These are phyloP conservation scores for Pezicula carpinea DNA, from an alignment of 2,329 filamentous ascomycete genomes.

Conservation along the genomic window DNA sequence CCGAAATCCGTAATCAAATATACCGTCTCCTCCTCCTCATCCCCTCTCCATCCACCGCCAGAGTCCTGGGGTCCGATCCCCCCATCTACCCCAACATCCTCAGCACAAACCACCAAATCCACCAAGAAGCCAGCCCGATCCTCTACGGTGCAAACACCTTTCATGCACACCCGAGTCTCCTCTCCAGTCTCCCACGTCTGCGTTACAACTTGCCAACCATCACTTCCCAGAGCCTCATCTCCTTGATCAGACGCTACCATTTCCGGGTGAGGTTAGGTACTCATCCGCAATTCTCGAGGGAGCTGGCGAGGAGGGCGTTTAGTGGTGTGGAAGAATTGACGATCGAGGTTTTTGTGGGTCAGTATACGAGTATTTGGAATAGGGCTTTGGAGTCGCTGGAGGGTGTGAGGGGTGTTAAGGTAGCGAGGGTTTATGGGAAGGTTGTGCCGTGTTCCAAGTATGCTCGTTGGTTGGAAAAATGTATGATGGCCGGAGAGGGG, in stretches of 20 bases:
- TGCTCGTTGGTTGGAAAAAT: conserved; percentile 21
- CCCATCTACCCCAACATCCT: conserved; percentile 29
- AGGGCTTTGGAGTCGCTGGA: conserved; percentile 38
- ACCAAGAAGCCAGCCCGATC: conserved; percentile 29
- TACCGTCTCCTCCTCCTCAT: conserved; percentile 30
- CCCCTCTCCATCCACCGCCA: conserved; percentile 13
- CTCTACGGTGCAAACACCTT: conserved; percentile 46
- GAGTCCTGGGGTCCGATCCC: conserved; percentile 12
- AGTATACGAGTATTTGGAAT: conserved; percentile 37
- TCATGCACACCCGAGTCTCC: conserved; percentile 41
- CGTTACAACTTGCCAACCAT: conserved; percentile 31
- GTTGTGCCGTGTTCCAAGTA: conserved; percentile 22
- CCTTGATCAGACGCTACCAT: conserved; percentile 38
- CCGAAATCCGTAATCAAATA: conserved; percentile 58
- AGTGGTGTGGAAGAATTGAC: conserved; percentile 40
- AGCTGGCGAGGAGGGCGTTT: conserved; percentile 38
- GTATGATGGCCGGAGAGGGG: conserved; percentile 17
- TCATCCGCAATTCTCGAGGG: conserved; percentile 38
- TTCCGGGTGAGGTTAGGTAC: conserved; percentile 43
- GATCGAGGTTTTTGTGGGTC: conserved; percentile 43
- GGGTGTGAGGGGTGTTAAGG: conserved; percentile 39
- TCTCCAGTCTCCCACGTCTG: conserved; percentile 39
- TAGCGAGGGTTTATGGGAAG: conserved; percentile 33
- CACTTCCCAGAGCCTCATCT: conserved; percentile 23
- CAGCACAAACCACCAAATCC: conserved; percentile 13